Conservation (phyloP, 176 grass and related monocot genomes). For the Triticum turgidum region DNA sequence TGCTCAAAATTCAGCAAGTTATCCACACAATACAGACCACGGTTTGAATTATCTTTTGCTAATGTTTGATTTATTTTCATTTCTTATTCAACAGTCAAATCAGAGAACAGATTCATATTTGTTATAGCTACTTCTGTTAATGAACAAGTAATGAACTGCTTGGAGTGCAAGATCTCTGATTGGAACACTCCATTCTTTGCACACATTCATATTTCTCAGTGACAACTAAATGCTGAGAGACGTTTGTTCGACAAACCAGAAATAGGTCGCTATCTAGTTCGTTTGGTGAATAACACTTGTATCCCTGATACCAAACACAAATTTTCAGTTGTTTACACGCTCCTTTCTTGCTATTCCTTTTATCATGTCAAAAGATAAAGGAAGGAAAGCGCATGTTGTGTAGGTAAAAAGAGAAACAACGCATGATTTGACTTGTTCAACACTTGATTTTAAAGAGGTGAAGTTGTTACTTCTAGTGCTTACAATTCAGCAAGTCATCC, state of each 20-base stretch:
- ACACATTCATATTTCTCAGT: background rate
- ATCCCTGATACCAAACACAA: background rate
- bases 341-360: background rate
- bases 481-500: slow-evolving; percentile 12
- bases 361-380: background rate
- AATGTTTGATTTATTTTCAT: background rate
- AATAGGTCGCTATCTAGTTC: background rate
- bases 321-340: background rate
- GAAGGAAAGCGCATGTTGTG: background rate
- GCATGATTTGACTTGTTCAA: slow-evolving; percentile 25
- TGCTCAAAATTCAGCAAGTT: slow-evolving; percentile 11
- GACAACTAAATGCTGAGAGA: background rate
- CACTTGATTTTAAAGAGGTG: background rate
- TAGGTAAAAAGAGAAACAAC: background rate
- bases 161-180: background rate
- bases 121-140: background rate
- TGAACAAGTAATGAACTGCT: background rate
- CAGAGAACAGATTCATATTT: background rate
- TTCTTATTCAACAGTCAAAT: background rate
- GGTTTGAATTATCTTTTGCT: background rate
- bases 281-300: background rate
- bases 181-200: background rate
- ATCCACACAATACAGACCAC: background rate
- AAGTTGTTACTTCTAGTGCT: background rate
- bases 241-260: slow-evolving; percentile 1